Evolutionary conservation across 2,329 filamentous ascomycete genomes (phyloP), one percentile per base, ranked within the genome.

Genomic region (Fusarium poae): DNA sequence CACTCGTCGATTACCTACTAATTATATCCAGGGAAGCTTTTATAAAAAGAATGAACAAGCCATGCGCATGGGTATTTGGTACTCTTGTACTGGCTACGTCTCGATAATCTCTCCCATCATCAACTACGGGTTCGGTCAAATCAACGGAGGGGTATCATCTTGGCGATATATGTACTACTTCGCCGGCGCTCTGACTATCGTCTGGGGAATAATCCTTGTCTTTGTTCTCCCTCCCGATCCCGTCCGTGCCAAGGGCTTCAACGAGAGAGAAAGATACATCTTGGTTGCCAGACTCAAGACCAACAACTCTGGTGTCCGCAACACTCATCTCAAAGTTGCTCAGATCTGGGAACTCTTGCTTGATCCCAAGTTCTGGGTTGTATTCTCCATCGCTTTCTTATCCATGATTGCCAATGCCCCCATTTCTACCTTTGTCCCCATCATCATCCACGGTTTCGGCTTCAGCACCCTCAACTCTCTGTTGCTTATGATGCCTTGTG

Each of bases 71-170:
- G 76, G 68, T 37, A 74, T 79, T 12, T 82, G 79, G 79, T 82
- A 82, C 63, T 83, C 70, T 40, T 80, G 77, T 62, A 82, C 79
- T 0, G 82, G 83, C 5, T 81, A 82, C 48, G 81, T 82, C 13
- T 79, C 79, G 1, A 77, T 83, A 27, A 75, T 86, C 29, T 81
- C 81, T 0, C 82, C 83, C 0, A 70, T 84, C 2, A 78, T 84
- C 67, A 83, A 83, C 74, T 85, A 84, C 60, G 83, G 79, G 6
- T 72, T 85, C 5, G 83, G 83, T 1, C 79, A 80, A 11, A 79
- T 85, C 57, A 74, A 77, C 21, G 79, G 79, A 18, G 69, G 74
- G 2, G 65, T 80, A 9, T 77, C 76, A 3, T 77, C 80, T 2
- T 74, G 72, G 72, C 51, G 37, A 43, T 72, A 72, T 18, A 74